Base-by-base conservation (phyloP, 768 basidiomycete species). In the Serendipita sp. region DNA sequence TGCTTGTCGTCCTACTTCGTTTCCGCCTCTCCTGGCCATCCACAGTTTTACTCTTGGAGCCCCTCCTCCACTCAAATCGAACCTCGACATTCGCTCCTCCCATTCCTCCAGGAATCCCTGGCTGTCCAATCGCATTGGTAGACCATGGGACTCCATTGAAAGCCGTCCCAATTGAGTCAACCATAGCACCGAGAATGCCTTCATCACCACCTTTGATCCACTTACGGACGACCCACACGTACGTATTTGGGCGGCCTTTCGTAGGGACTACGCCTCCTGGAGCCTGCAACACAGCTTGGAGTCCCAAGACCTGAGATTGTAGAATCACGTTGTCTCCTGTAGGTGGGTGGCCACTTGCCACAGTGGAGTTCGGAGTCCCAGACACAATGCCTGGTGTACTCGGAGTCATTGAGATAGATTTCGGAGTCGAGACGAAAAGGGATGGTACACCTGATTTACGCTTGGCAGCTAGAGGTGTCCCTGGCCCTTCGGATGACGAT, bases 31-130 rank as follows among this genome's bases (percentile, higher is more conserved):
- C 53, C 9, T n/a, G 11, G 24, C 53, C 53, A 9, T 26, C 24
- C 17, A 31, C 24, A 22, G 17, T 24, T n/a, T 58, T 58, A 24
- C 22, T 24, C 30, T 58, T 58, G 5, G 53, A 26, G 28, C 79
- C 79, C 53, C 86, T 74, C 68, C 79, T 79, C 90, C 90, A 92
- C 72, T 90, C 88, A 70, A 91, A 85, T 50, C 82, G 73, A 20
- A 91, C 81, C 68, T 90, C 87, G 1, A 88, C 79, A 26, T 75
- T 76, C 11, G 31, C n/a, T n/a, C 53, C 53, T 9, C 22, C 53
- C 22, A 33, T 58, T 11, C 24, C 22, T 33, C 53, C 53, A 31
- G 22, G 65, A 3, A 65, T 65, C 1, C 44, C 53, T 3, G 53
- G 24, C 11, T 26, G 24, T 22, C 45, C 45, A 11, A 50, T 50